Conservation (phyloP, 176 grass and related monocot species). For the Cocos nucifera region DNA sequence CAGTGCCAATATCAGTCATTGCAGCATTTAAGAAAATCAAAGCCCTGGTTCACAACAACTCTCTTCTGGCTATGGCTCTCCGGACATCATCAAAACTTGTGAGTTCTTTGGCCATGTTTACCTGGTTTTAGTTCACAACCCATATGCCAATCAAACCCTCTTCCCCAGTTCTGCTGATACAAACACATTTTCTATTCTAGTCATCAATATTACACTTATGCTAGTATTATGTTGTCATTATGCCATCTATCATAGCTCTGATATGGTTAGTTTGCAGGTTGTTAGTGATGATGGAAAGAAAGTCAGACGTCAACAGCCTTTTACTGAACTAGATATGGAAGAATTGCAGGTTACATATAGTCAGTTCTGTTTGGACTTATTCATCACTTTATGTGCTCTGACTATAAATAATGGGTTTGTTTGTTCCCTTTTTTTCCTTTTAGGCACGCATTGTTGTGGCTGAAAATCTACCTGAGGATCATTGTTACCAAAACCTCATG, state of each 20-base stretch:
- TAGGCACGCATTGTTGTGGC: conserved; percentile 91
- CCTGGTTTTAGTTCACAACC: too few species aligned
- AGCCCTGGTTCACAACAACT: conserved; percentile 64
- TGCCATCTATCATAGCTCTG: too few species aligned
- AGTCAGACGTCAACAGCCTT: conserved; percentile 62
- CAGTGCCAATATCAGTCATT: conserved; percentile 92
- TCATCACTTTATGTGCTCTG: conserved; percentile 6
- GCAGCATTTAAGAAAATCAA: conserved; percentile 98
- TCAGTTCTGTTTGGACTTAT: background rate
- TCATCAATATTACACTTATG: too few species aligned
- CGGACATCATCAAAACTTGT: conserved; percentile 89
- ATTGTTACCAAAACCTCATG: conserved; percentile 98
- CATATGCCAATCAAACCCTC: too few species aligned
- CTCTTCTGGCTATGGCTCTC: conserved; percentile 80
- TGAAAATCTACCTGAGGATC: conserved; percentile 98
- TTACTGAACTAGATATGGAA: conserved; percentile 89
- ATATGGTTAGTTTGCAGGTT: conserved; percentile 32
- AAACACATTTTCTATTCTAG: too few species aligned
- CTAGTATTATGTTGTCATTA: too few species aligned
- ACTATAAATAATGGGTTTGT: conserved; percentile 9
- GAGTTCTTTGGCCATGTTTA: conserved; percentile 13
- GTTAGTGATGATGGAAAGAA: conserved; percentile 94
- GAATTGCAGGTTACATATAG: conserved; percentile 57
- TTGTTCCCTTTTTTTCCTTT: conserved; percentile 10
- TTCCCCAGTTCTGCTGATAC: too few species aligned